Conservation (phyloP, 768 basidiomycete genomes). For the Exidia glandulosa region DNA sequence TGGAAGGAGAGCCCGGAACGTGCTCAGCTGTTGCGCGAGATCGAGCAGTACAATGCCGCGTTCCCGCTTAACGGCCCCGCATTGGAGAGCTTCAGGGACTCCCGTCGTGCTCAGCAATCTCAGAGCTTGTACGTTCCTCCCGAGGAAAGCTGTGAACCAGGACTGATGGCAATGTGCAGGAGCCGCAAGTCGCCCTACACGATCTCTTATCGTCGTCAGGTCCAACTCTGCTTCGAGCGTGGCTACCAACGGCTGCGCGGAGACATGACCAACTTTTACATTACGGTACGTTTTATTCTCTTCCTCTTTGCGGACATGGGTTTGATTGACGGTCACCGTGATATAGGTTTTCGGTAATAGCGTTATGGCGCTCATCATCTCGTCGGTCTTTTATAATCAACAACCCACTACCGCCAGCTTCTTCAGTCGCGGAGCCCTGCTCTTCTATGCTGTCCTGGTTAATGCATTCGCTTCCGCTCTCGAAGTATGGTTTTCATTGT, state of each 20-base stretch:
- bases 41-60: slow-evolving; percentile 21
- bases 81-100: slow-evolving; percentile 22
- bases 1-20: slow-evolving; percentile 28
- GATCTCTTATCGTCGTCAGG: slow-evolving; percentile 33
- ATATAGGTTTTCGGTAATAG: background rate
- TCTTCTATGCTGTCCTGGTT: slow-evolving; percentile 29
- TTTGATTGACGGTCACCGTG: background rate
- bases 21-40: slow-evolving; percentile 15
- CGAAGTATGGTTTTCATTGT: slow-evolving; percentile 11
- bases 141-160: background rate
- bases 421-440: slow-evolving; percentile 31
- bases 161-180: background rate
- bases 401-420: slow-evolving; percentile 27
- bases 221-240: slow-evolving; percentile 32
- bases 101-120: slow-evolving; percentile 23
- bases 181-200: slow-evolving; percentile 26
- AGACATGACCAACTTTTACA: slow-evolving; percentile 18
- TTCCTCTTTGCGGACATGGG: background rate
- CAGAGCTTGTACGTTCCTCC: slow-evolving; percentile 21
- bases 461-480: slow-evolving; percentile 28
- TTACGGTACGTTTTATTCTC: background rate
- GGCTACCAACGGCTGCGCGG: slow-evolving; percentile 35
- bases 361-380: slow-evolving; percentile 8
- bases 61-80: slow-evolving; percentile 18
- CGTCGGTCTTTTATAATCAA: slow-evolving; percentile 32